Percentiles rank a stretch among this genome's conserved stretches.
phyloP scores from a whole-genome alignment of 1,139 yeast species.

The Diutina pseudorugosa region DNA sequence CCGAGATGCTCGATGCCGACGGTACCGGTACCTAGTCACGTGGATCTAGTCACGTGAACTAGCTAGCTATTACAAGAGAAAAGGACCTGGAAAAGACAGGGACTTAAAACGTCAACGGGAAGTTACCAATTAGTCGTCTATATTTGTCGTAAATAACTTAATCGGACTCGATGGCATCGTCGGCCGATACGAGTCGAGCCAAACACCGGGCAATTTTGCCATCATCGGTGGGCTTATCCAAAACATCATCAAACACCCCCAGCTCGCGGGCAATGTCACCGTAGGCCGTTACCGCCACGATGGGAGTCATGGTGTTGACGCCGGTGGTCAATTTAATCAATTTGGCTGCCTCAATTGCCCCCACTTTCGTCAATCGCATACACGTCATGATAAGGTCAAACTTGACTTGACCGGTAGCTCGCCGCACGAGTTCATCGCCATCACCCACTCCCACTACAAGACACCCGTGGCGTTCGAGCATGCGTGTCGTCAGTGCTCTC shows the following conservation, averaged over 20 bases:
- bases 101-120: too few relatives aligned
- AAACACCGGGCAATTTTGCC: conserved; percentile 6
- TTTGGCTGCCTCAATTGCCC: conserved; percentile 66
- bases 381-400: conserved; percentile 81
- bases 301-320: conserved; percentile 63
- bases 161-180: conserved; percentile 9
- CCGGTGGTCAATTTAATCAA: conserved; percentile 69
- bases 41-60: too few relatives aligned
- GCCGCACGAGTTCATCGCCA: conserved; percentile 73
- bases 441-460: conserved; percentile 67
- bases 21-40: too few relatives aligned
- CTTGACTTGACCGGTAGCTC: conserved; percentile 74
- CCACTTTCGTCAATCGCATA: conserved; percentile 51
- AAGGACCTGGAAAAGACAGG: too few relatives aligned
- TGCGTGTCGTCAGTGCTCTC: conserved; percentile 52
- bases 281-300: conserved; percentile 66
- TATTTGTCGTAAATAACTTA: conserved; percentile 4
- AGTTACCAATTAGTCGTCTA: too few relatives aligned
- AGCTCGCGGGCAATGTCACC: conserved; percentile 51
- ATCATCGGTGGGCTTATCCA: conserved; percentile 62
- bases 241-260: conserved; percentile 54
- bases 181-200: conserved; percentile 6
- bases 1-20: too few relatives aligned
- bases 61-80: too few relatives aligned
- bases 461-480: conserved; percentile 65